Evolutionary conservation across 2,329 filamentous ascomycete species (phyloP).

Genomic region (Aquanectria penicillioides): DNA sequence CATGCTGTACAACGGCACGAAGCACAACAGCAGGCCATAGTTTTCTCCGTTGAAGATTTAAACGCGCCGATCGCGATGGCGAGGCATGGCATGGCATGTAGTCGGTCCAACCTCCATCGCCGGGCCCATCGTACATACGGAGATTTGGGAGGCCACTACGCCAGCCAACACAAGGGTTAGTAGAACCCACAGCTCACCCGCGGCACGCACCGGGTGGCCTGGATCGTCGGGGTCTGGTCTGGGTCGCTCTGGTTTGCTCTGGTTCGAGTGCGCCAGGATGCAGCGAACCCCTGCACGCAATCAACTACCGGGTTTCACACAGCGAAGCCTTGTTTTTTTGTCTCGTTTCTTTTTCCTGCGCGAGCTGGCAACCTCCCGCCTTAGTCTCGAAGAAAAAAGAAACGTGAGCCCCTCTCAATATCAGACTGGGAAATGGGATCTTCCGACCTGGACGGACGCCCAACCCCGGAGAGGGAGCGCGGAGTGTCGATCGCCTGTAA

Average conservation of each 20-base stretch:
- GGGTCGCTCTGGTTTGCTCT: too few species aligned
- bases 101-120: background rate
- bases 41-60: constrained; percentile 13
- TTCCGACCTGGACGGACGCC: background rate
- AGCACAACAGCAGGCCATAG: background rate
- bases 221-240: background rate
- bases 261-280: background rate
- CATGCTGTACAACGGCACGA: background rate
- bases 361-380: background rate
- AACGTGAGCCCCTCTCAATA: constrained; percentile 8
- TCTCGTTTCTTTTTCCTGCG: constrained; percentile 21
- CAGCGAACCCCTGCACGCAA: constrained; percentile 19
- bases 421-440: constrained; percentile 18
- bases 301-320: constrained; percentile 18
- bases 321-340: constrained; percentile 16
- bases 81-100: too few species aligned
- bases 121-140: background rate
- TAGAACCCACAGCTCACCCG: constrained; percentile 5
- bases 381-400: constrained; percentile 13
- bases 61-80: constrained; percentile 5
- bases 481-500: background rate
- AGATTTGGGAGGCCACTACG: constrained; percentile 7
- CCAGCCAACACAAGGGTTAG: background rate
- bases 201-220: constrained; percentile 10
- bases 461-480: background rate